Conservation (phyloP, 257 asterid genomes). For the Solanum virginianum region DNA sequence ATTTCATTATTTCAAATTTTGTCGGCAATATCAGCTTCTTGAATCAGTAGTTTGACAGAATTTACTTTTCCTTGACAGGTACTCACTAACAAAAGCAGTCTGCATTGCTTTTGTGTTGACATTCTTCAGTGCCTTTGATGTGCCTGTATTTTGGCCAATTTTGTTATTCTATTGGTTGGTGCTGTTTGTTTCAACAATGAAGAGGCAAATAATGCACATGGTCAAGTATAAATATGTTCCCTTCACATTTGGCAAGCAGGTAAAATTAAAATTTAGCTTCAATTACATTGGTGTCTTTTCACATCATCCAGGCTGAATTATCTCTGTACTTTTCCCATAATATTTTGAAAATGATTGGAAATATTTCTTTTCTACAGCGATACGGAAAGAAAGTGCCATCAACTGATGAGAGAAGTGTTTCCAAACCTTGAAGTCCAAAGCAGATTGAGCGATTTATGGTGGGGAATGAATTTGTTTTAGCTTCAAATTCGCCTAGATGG, state of each 20-base stretch:
- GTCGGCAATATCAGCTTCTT: background rate
- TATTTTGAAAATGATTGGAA: background rate
- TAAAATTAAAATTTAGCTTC: constrained; percentile 4
- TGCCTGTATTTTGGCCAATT: constrained; percentile 98
- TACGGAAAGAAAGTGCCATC: constrained; percentile 69
- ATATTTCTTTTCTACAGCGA: constrained; percentile 42
- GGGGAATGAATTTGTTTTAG: constrained; percentile 16
- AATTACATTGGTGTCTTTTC: background rate
- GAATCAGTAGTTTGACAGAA: background rate
- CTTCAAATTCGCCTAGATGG: constrained; percentile 8
- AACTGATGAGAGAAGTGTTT: constrained; percentile 38
- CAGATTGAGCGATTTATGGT: constrained; percentile 16
- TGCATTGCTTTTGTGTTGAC: constrained; percentile 71
- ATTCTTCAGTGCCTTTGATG: constrained; percentile 90
- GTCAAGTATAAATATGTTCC: constrained; percentile 86
- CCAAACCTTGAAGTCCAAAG: constrained; percentile 42
- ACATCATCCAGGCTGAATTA: background rate
- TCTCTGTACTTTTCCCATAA: background rate
- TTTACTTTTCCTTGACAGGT: constrained; percentile 41
- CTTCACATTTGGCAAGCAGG: constrained; percentile 94
- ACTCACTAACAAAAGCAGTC: constrained; percentile 74
- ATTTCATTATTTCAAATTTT: background rate
- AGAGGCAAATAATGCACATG: constrained; percentile 99
- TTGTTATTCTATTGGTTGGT: constrained; percentile 85
- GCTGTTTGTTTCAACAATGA: constrained; percentile 82